phyloP scores from a whole-genome alignment of 2,329 filamentous ascomycete genomes.

The Cercospora sp. region DNA sequence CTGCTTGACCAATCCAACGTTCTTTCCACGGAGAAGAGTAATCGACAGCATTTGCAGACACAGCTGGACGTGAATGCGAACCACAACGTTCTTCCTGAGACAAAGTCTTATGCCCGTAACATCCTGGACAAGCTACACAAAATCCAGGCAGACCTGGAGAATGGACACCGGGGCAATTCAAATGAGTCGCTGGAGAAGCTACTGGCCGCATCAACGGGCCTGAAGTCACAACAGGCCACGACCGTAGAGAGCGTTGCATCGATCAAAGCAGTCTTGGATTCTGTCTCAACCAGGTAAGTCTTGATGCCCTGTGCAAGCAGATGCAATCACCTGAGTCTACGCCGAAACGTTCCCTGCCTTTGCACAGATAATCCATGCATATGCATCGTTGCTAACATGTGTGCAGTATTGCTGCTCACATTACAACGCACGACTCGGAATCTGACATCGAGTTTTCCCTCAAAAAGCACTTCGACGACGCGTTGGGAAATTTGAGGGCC shows the following conservation, averaged over 20 bases:
- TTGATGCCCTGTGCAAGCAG: neutral
- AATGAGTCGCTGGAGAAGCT: constrained; percentile 24
- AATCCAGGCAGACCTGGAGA: constrained; percentile 23
- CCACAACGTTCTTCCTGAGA: constrained; percentile 14
- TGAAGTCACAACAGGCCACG: constrained; percentile 23
- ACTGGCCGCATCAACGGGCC: constrained; percentile 22
- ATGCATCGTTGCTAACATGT: neutral
- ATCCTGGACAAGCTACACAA: constrained; percentile 31
- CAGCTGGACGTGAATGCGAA: constrained; percentile 20
- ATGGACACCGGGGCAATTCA: constrained; percentile 5
- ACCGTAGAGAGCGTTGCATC: constrained; percentile 25
- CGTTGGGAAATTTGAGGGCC: constrained; percentile 23
- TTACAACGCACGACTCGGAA: neutral
- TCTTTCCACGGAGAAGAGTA: constrained; percentile 31
- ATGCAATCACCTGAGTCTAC: neutral
- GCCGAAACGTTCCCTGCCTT: neutral
- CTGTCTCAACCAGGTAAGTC: constrained; percentile 24
- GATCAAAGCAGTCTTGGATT: constrained; percentile 25
- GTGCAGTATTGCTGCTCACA: neutral
- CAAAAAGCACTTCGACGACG: constrained; percentile 21
- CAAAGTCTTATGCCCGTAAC: constrained; percentile 21
- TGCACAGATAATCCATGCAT: too few species aligned
- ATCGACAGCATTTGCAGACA: constrained; percentile 27
- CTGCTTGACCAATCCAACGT: constrained; percentile 25
- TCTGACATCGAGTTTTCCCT: constrained; percentile 1